Percentiles rank a stretch among this genome's conserved stretches.
Evolutionary conservation across 257 asterid species (phyloP).

Genomic region (Solanum rostratum): DNA sequence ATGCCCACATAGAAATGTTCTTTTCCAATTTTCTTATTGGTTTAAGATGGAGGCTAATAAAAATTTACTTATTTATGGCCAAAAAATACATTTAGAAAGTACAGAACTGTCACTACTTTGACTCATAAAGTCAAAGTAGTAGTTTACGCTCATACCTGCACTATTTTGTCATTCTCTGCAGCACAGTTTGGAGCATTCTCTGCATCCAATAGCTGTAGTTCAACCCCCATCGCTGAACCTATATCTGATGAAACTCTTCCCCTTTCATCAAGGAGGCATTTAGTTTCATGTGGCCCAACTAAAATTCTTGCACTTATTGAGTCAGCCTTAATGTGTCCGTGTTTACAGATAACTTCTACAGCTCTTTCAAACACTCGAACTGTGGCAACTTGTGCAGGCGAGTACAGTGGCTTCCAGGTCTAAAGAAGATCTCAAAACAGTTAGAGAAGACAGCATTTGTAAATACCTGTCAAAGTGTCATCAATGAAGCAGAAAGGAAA

Average conservation of each 20-base stretch:
- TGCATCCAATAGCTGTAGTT: constrained; percentile 22
- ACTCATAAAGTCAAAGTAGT: constrained; percentile 1
- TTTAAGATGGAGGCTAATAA: background rate
- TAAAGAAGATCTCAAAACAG: constrained; percentile 17
- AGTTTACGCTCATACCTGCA: constrained; percentile 33
- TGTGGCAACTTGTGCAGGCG: constrained; percentile 45
- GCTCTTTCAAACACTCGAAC: constrained; percentile 38
- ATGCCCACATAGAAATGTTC: too few relatives aligned
- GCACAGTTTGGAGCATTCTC: constrained; percentile 17
- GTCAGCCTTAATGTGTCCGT: constrained; percentile 12
- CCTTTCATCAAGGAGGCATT: constrained; percentile 26
- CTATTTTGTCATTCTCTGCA: constrained; percentile 24
- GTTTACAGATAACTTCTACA: constrained; percentile 25
- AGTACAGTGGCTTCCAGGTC: constrained; percentile 25
- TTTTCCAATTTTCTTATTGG: background rate
- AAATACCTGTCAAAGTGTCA: background rate
- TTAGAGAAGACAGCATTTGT: background rate
- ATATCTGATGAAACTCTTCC: constrained; percentile 36
- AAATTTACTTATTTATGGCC: background rate
- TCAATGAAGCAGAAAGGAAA: background rate
- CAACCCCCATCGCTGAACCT: constrained; percentile 24
- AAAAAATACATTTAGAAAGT: background rate
- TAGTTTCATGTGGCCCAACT: constrained; percentile 23
- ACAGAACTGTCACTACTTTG: background rate
- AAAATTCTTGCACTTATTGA: constrained; percentile 33